These are phyloP conservation scores for Suillus alpinus DNA, from an alignment of 768 basidiomycete genomes.

Conservation along the genomic window DNA sequence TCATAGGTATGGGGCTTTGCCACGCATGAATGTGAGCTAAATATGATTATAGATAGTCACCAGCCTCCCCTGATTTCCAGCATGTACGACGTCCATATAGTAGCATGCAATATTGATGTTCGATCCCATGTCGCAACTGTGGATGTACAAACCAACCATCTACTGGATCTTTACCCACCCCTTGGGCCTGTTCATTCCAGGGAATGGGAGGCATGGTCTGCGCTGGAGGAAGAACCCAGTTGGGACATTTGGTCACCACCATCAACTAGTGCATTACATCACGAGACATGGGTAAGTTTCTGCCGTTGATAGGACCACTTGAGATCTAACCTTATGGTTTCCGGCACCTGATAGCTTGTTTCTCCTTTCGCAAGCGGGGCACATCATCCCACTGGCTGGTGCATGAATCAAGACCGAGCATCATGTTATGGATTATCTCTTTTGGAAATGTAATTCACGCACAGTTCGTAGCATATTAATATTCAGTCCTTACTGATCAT, in stretches of 20 bases:
- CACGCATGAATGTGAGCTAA: background rate
- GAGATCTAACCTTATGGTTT: background rate
- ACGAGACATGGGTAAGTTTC: conserved; percentile 4
- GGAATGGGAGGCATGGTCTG: background rate
- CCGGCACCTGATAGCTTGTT: background rate
- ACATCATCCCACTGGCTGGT: background rate
- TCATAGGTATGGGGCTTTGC: background rate
- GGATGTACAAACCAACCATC: background rate
- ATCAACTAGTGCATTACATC: background rate
- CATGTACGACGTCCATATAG: conserved; percentile 6
- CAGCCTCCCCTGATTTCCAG: background rate
- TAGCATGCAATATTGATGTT: conserved; percentile 9
- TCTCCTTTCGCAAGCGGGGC: background rate
- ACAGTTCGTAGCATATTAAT: background rate
- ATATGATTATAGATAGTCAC: background rate
- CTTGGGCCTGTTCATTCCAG: background rate
- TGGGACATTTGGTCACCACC: conserved; percentile 13
- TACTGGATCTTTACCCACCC: background rate
- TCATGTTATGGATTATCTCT: background rate
- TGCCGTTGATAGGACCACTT: background rate
- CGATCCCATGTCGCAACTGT: background rate
- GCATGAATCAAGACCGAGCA: background rate
- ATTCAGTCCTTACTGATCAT: background rate
- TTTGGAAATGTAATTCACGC: background rate
- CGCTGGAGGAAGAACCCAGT: too few relatives aligned